A percentile compares a stretch with the other conserved stretches of the same genome.
Evolutionary conservation across 306 rosid genomes (phyloP).

Genomic region (Quercus dentata): DNA sequence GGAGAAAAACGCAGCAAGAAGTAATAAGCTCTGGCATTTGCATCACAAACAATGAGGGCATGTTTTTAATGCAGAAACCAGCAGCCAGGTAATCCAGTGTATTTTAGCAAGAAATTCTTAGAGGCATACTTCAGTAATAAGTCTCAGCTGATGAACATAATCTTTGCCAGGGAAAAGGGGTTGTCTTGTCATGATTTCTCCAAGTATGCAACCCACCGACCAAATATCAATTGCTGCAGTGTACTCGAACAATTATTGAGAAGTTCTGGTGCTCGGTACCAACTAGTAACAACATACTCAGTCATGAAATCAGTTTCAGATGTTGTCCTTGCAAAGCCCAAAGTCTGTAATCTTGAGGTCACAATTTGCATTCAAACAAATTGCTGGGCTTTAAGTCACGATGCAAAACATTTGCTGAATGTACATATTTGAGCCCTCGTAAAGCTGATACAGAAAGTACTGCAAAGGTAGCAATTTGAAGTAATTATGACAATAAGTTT

Average conservation of each 20-base stretch:
- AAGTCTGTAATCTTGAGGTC: slow-evolving; percentile 98
- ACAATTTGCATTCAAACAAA: slow-evolving; percentile 89
- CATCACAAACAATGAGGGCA: background rate
- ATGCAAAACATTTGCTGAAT: slow-evolving; percentile 91
- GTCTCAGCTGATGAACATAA: slow-evolving; percentile 94
- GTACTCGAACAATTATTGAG: slow-evolving; percentile 90
- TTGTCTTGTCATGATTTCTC: slow-evolving; percentile 80
- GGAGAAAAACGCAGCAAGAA: background rate
- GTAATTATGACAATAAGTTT: slow-evolving; percentile 9
- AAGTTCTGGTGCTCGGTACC: slow-evolving; percentile 96
- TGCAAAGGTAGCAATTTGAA: slow-evolving; percentile 35
- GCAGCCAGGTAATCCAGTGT: background rate
- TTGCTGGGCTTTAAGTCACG: slow-evolving; percentile 98
- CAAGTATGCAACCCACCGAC: slow-evolving; percentile 98
- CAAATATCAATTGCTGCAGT: slow-evolving; percentile 96
- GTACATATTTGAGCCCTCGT: slow-evolving; percentile 91
- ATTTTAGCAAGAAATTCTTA: background rate
- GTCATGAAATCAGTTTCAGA: slow-evolving; percentile 99
- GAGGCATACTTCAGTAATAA: slow-evolving; percentile 74
- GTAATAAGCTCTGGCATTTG: background rate
- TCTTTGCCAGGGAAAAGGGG: slow-evolving; percentile 95
- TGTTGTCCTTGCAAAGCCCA: slow-evolving; percentile 98
- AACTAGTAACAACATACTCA: slow-evolving; percentile 94
- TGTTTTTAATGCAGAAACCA: background rate
- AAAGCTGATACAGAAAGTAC: slow-evolving; percentile 94